phyloP scores from a whole-genome alignment of 2,329 filamentous ascomycete species.

The Colletotrichum tofieldiae region DNA sequence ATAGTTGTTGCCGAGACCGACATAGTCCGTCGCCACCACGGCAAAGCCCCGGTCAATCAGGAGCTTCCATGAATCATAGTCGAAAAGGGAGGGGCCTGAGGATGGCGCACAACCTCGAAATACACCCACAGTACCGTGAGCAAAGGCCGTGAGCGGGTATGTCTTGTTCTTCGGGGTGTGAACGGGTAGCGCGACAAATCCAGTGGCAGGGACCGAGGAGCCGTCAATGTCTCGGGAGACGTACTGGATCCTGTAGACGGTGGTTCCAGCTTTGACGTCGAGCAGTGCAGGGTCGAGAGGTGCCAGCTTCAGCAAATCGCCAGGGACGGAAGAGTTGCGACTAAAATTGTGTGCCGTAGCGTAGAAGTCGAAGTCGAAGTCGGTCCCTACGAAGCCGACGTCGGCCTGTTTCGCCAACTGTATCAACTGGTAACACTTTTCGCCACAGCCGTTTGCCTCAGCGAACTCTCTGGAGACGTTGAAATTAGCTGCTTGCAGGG shows the following conservation, averaged over 20 bases:
- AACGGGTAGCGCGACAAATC: background rate
- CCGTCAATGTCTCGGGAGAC: background rate
- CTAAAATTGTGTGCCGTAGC: background rate
- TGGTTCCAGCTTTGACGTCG: background rate
- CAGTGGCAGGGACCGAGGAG: background rate
- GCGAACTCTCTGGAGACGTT: too few relatives aligned
- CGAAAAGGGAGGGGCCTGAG: background rate
- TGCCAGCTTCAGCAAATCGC: background rate
- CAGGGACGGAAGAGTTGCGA: background rate
- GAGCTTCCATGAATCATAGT: background rate
- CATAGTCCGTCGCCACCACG: slow-evolving; percentile 18
- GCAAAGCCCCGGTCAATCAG: background rate
- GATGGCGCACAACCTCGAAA: slow-evolving; percentile 9
- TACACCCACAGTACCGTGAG: background rate
- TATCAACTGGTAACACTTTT: too few relatives aligned
- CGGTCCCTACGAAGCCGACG: background rate
- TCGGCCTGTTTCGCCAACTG: too few relatives aligned
- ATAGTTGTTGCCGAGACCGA: slow-evolving; percentile 14
- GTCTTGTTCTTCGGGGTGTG: background rate
- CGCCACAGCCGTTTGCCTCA: too few relatives aligned
- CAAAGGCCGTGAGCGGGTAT: background rate
- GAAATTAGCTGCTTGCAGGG: too few relatives aligned
- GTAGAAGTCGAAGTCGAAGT: slow-evolving; percentile 12
- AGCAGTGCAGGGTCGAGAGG: background rate
- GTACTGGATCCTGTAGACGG: slow-evolving; percentile 9